phyloP scores from a whole-genome alignment of 2,329 filamentous ascomycete species.

The Phaeosphaeria sp. region DNA sequence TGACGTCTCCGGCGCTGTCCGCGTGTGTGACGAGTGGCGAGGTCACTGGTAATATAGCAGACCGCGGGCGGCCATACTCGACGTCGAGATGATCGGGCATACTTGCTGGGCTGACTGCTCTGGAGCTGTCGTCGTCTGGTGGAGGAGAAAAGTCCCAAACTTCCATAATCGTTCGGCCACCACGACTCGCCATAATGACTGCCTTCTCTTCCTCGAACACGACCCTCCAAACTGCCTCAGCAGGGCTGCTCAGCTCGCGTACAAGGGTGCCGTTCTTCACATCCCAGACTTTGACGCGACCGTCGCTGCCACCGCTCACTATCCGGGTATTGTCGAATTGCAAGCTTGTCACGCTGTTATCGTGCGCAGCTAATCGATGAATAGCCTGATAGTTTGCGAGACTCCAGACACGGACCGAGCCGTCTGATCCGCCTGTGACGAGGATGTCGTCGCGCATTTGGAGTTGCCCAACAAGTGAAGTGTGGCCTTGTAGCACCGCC shows the following conservation, averaged over 20 bases:
- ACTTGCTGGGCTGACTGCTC: conserved; percentile 52
- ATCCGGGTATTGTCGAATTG: conserved; percentile 97
- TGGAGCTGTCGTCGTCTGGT: conserved; percentile 62
- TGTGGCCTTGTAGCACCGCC: conserved; percentile 94
- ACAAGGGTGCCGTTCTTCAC: conserved; percentile 89
- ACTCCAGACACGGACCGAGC: conserved; percentile 96
- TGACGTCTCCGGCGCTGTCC: conserved; percentile 33
- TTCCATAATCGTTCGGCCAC: conserved; percentile 94
- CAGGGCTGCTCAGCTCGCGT: conserved; percentile 86
- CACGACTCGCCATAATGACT: conserved; percentile 88
- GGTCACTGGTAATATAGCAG: conserved; percentile 35
- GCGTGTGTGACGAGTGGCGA: conserved; percentile 28
- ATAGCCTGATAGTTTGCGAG: conserved; percentile 89
- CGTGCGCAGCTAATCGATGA: conserved; percentile 92
- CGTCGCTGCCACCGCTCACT: conserved; percentile 94
- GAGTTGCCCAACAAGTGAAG: conserved; percentile 92
- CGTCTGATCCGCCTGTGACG: conserved; percentile 95
- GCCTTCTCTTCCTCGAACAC: conserved; percentile 99
- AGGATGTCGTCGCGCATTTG: conserved; percentile 95
- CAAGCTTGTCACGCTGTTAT: conserved; percentile 96
- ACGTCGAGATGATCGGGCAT: conserved; percentile 49
- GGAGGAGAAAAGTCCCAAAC: conserved; percentile 91
- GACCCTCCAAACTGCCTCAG: conserved; percentile 96
- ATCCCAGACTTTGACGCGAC: conserved; percentile 98
- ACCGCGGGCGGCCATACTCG: conserved; percentile 41